Conservation (phyloP, 2,329 filamentous ascomycete genomes). For the Penicillium sp. region DNA sequence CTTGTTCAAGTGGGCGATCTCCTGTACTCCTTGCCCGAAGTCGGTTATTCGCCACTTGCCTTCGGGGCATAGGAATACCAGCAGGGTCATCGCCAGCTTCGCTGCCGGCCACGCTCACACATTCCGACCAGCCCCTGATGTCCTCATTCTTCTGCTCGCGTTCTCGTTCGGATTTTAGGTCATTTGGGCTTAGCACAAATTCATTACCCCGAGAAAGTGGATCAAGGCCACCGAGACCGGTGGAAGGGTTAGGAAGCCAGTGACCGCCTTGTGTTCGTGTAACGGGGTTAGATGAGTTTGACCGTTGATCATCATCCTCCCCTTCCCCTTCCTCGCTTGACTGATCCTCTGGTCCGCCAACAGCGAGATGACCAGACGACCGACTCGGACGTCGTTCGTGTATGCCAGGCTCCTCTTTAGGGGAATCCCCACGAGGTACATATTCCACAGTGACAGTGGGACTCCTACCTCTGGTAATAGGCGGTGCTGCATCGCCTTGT, state of each 20-base stretch:
- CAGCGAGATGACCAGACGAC: constrained; percentile 43
- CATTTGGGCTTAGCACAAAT: constrained; percentile 54
- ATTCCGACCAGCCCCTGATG: constrained; percentile 58
- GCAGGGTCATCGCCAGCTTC: constrained; percentile 38
- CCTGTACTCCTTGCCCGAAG: constrained; percentile 53
- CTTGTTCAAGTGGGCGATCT: constrained; percentile 35
- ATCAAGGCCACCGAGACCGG: constrained; percentile 51
- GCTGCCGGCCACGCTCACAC: constrained; percentile 53
- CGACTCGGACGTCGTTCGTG: constrained; percentile 34
- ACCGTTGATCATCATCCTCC: constrained; percentile 22
- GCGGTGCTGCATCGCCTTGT: constrained; percentile 10
- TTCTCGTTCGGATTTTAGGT: constrained; percentile 52
- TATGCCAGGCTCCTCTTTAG: constrained; percentile 30
- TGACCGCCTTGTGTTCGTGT: constrained; percentile 49
- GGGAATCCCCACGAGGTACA: constrained; percentile 50
- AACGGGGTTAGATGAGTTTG: constrained; percentile 21
- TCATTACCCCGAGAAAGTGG: constrained; percentile 51
- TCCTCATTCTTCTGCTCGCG: constrained; percentile 57
- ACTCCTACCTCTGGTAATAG: constrained; percentile 40
- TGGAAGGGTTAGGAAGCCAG: constrained; percentile 45
- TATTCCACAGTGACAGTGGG: constrained; percentile 51
- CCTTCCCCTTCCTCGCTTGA: constrained; percentile 35
- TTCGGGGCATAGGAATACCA: constrained; percentile 20
- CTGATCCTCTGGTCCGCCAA: constrained; percentile 29
- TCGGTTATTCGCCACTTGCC: constrained; percentile 32